phyloP scores from a whole-genome alignment of 345 rosid genomes.

The Hevea brasiliensis region DNA sequence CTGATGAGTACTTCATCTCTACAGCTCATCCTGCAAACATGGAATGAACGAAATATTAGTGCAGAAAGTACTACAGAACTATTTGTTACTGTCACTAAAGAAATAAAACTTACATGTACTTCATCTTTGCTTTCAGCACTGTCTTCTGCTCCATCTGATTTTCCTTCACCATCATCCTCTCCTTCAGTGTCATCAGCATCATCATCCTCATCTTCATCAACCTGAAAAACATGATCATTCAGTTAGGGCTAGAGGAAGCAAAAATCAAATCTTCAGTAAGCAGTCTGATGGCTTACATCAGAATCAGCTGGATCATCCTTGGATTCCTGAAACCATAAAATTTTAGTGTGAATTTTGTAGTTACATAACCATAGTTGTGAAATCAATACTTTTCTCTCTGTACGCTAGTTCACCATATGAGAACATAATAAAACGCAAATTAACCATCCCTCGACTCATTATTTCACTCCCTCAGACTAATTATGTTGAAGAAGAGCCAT shows the following conservation, averaged over 20 bases:
- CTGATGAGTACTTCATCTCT: slow-evolving; percentile 24
- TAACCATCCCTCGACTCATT: too few species aligned
- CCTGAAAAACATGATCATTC: slow-evolving; percentile 38
- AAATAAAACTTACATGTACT: slow-evolving; percentile 37
- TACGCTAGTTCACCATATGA: too few species aligned
- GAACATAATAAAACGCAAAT: too few species aligned
- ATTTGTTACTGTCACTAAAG: background rate
- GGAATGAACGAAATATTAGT: background rate
- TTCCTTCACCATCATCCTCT: slow-evolving; percentile 46
- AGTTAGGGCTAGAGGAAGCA: slow-evolving; percentile 12
- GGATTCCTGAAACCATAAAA: slow-evolving; percentile 48
- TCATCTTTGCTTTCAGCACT: slow-evolving; percentile 28
- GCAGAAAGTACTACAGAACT: too few species aligned
- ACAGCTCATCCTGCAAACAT: slow-evolving; percentile 74
- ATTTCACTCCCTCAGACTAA: too few species aligned
- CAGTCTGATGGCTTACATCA: slow-evolving; percentile 54
- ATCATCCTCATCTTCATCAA: slow-evolving; percentile 59
- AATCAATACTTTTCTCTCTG: too few species aligned
- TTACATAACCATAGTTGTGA: too few species aligned
- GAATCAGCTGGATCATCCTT: slow-evolving; percentile 58
- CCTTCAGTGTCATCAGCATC: slow-evolving; percentile 38
- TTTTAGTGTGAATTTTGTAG: background rate
- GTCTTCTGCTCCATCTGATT: slow-evolving; percentile 33
- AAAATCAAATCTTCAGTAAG: background rate
- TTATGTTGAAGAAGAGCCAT: too few species aligned